phyloP scores from a whole-genome alignment of 352 stramenopile species.

The Pythium phragmitis region DNA sequence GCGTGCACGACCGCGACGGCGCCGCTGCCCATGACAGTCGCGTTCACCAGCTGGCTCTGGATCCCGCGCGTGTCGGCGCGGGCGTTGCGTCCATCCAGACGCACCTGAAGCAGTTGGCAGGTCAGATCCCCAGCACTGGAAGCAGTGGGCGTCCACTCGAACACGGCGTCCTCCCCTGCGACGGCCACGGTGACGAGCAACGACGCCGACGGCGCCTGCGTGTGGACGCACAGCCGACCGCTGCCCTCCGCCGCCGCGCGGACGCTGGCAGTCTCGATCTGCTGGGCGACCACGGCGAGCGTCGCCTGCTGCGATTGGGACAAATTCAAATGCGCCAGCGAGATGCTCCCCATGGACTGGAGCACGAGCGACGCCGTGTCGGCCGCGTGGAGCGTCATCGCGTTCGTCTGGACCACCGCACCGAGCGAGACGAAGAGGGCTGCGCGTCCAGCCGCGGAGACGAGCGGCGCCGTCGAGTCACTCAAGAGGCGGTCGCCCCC shows the following conservation, averaged over 20 bases:
- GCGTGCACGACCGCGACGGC: conserved; percentile 3
- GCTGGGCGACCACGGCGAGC: conserved; percentile 5
- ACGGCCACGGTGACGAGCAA: neutral
- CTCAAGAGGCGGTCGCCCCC: neutral
- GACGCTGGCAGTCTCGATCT: neutral
- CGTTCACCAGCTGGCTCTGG: neutral
- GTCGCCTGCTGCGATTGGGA: neutral
- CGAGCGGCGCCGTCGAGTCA: neutral
- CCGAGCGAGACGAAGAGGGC: conserved; percentile 1
- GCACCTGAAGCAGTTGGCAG: neutral
- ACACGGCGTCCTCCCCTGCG: neutral
- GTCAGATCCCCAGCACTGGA: too few relatives aligned
- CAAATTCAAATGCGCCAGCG: neutral
- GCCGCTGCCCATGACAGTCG: neutral
- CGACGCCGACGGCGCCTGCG: neutral
- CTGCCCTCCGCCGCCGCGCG: neutral
- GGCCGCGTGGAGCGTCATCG: neutral
- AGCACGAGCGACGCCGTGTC: conserved; percentile 14
- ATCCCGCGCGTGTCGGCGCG: conserved; percentile 2
- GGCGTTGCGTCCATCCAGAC: neutral
- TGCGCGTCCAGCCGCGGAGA: neutral
- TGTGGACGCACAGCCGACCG: conserved; percentile 18
- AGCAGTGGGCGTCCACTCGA: conserved; percentile 9
- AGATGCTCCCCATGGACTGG: conserved; percentile 1
- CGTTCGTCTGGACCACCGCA: neutral